A percentile compares a stretch with the other conserved stretches of the same genome.
These are phyloP conservation scores for Cryptococcus sp. DNA, from an alignment of 1,284 basidiomycete species.

Conservation along the genomic window DNA sequence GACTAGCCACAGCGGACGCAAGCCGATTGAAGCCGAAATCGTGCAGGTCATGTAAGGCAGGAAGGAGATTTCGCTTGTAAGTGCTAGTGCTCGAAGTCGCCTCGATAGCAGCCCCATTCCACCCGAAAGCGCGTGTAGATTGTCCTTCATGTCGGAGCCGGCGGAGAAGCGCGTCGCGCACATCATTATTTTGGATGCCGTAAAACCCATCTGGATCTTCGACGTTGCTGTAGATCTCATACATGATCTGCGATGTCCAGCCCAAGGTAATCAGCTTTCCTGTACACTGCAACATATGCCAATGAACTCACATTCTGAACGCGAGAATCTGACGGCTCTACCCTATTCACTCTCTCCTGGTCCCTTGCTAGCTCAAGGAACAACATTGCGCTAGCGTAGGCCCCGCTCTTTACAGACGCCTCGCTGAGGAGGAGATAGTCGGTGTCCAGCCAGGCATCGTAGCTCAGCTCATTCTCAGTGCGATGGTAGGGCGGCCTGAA, in stretches of 20 bases:
- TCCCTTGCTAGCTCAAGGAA: constrained; percentile 82
- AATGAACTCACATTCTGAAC: constrained; percentile 37
- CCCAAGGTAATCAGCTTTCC: constrained; percentile 45
- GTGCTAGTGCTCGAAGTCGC: constrained; percentile 51
- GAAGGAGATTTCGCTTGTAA: constrained; percentile 41
- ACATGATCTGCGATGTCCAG: constrained; percentile 65
- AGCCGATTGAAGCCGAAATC: constrained; percentile 84
- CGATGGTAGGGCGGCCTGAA: constrained; percentile 57
- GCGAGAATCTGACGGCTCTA: constrained; percentile 21
- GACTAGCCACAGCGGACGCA: constrained; percentile 55
- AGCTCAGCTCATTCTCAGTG: constrained; percentile 60
- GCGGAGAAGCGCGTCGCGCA: constrained; percentile 73
- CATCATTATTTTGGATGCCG: constrained; percentile 76
- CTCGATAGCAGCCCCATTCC: constrained; percentile 82
- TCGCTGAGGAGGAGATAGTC: constrained; percentile 71
- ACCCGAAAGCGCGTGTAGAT: constrained; percentile 86
- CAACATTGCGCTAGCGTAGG: constrained; percentile 83
- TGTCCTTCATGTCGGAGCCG: constrained; percentile 89
- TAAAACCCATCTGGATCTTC: constrained; percentile 99
- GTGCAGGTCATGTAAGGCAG: constrained; percentile 72
- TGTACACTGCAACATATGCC: background rate
- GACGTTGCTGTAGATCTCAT: constrained; percentile 89
- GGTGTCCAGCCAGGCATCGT: constrained; percentile 81
- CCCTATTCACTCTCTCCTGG: constrained; percentile 42
- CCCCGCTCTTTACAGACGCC: constrained; percentile 74